A percentile compares a stretch with the other conserved stretches of the same genome.
Evolutionary conservation across 352 stramenopile species (phyloP).

Genomic region (Plasmopara halstedii): DNA sequence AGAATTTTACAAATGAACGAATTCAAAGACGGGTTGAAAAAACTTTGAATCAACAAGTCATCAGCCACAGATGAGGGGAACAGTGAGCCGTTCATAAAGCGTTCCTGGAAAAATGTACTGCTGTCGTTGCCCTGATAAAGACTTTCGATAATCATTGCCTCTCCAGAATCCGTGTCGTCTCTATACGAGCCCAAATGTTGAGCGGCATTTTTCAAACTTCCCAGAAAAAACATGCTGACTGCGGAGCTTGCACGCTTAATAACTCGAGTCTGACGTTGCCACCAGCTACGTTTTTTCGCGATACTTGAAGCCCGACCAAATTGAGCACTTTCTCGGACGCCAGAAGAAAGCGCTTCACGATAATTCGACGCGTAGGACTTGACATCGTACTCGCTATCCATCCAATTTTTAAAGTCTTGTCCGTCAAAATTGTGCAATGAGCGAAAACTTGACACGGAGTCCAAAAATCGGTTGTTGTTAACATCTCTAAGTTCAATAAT

Average conservation of each 20-base stretch:
- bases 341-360: slow-evolving; percentile 9
- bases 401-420: slow-evolving; percentile 9
- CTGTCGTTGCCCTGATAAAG: slow-evolving; percentile 41
- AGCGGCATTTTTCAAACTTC: slow-evolving; percentile 48
- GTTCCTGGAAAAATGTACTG: slow-evolving; percentile 80
- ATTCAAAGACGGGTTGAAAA: slow-evolving; percentile 84
- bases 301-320: slow-evolving; percentile 22
- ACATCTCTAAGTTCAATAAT: slow-evolving; percentile 83
- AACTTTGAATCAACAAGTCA: slow-evolving; percentile 80
- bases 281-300: slow-evolving; percentile 33
- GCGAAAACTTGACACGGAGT: slow-evolving; percentile 62
- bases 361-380: slow-evolving; percentile 18
- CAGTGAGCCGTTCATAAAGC: slow-evolving; percentile 75
- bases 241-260: slow-evolving; percentile 27
- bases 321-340: slow-evolving; percentile 14
- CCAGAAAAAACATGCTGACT: slow-evolving; percentile 57
- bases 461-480: slow-evolving; percentile 78
- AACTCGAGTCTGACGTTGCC: slow-evolving; percentile 29
- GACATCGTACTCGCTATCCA: slow-evolving; percentile 18
- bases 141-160: slow-evolving; percentile 17
- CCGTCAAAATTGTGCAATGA: slow-evolving; percentile 14
- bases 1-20: slow-evolving; percentile 76
- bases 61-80: slow-evolving; percentile 78
- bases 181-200: slow-evolving; percentile 38
- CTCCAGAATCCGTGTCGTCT: slow-evolving; percentile 6